A percentile compares a stretch with the other conserved stretches of the same genome.
phyloP scores from a whole-genome alignment of 352 stramenopile genomes.

The Pythium monospermum region DNA sequence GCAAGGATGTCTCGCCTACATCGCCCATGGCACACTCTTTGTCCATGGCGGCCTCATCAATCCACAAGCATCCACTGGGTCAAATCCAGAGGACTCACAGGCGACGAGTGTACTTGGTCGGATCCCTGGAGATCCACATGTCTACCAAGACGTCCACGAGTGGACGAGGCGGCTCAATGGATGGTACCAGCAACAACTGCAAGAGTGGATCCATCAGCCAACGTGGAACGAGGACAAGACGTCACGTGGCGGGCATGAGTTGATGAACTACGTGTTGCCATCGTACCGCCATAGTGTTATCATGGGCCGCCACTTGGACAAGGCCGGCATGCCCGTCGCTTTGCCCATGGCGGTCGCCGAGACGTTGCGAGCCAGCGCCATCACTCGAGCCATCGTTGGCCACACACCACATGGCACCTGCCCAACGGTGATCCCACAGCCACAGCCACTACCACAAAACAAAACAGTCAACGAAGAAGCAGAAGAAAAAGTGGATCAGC shows the following conservation, averaged over 20 bases:
- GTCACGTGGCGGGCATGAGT: conserved; percentile 51
- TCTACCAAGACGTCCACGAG: conserved; percentile 30
- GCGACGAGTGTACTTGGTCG: conserved; percentile 53
- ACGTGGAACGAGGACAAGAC: conserved; percentile 58
- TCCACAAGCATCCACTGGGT: no score
- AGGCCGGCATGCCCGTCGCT: conserved; percentile 70
- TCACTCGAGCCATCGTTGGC: conserved; percentile 86
- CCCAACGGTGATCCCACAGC: conserved; percentile 80
- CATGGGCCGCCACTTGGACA: conserved; percentile 63
- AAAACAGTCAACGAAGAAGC: neutral
- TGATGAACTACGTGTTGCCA: conserved; percentile 72
- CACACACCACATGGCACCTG: conserved; percentile 91
- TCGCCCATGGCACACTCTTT: conserved; percentile 88
- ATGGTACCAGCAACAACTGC: conserved; percentile 73
- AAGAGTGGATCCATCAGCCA: conserved; percentile 74
- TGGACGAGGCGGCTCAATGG: conserved; percentile 76
- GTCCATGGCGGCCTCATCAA: conserved; percentile 88
- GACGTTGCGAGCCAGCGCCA: conserved; percentile 61
- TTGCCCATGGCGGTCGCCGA: conserved; percentile 38
- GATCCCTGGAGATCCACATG: conserved; percentile 49
- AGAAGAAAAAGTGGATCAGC: no score
- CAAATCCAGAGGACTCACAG: conserved; percentile 25
- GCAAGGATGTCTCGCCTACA: conserved; percentile 69
- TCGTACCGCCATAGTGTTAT: conserved; percentile 58
- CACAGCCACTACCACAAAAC: neutral